A percentile compares a stretch with the other conserved stretches of the same genome.
Evolutionary conservation across 352 stramenopile species (phyloP).

Genomic region (Pythium graminicola): DNA sequence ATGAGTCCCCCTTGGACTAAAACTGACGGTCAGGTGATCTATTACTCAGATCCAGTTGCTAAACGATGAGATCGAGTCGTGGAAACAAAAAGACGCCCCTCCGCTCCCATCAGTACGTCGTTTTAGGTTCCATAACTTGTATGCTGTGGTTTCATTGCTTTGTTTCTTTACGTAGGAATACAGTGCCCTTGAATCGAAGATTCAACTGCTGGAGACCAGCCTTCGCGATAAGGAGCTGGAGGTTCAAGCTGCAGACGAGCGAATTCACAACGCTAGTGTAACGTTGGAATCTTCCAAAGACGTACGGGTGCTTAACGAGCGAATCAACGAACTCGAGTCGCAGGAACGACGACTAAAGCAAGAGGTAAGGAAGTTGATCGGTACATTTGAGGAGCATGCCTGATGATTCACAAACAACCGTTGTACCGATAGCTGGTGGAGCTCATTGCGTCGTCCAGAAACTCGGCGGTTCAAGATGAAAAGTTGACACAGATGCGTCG

Average conservation of each 20-base stretch:
- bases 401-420: not conserved
- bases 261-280: conserved; percentile 38
- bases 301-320: conserved; percentile 47
- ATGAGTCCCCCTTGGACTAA: not conserved
- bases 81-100: conserved; percentile 20
- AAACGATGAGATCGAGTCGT: conserved; percentile 46
- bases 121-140: too few relatives aligned
- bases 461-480: conserved; percentile 52
- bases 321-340: conserved; percentile 53
- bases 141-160: too few relatives aligned
- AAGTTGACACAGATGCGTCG: conserved; percentile 45
- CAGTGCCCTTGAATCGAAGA: conserved; percentile 55
- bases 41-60: conserved; percentile 47
- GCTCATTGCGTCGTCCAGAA: conserved; percentile 60
- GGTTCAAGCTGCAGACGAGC: conserved; percentile 36
- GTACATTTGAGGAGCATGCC: not conserved
- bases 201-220: conserved; percentile 55
- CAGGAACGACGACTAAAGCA: conserved; percentile 60
- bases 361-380: conserved; percentile 30
- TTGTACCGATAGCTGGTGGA: conserved; percentile 37
- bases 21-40: not conserved
- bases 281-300: conserved; percentile 44
- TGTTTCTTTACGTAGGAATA: conserved; percentile 41
- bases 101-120: conserved; percentile 3
- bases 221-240: conserved; percentile 57